Conservation (phyloP, 2,329 filamentous ascomycete species). For the Nothophaeocryptopus gaeumannii region DNA sequence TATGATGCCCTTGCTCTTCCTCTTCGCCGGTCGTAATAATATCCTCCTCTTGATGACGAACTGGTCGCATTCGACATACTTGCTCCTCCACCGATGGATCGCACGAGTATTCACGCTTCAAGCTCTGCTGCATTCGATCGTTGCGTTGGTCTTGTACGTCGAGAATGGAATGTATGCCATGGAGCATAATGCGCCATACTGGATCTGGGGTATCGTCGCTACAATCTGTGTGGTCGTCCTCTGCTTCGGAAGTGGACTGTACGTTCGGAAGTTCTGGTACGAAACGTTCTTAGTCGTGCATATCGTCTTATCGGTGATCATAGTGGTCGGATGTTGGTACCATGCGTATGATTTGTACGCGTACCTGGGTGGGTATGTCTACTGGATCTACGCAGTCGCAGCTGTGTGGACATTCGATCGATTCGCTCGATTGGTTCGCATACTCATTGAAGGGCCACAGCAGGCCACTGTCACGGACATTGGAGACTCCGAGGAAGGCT, state of each 20-base stretch:
- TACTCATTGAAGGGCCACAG: constrained; percentile 18
- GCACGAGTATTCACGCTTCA: constrained; percentile 47
- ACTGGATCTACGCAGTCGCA: constrained; percentile 45
- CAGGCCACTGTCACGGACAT: constrained; percentile 35
- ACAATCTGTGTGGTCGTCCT: constrained; percentile 25
- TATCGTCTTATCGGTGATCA: too few species aligned
- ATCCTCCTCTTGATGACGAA: constrained; percentile 48
- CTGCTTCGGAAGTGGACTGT: constrained; percentile 35
- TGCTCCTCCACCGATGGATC: constrained; percentile 51
- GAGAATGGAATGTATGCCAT: constrained; percentile 2
- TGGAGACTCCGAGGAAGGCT: constrained; percentile 35
- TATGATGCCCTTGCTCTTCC: constrained; percentile 42
- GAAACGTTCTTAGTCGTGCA: constrained; percentile 47
- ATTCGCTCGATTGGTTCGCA: constrained; percentile 39
- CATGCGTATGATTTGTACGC: constrained; percentile 39
- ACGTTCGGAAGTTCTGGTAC: constrained; percentile 39
- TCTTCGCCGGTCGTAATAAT: constrained; percentile 49
- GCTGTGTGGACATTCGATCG: constrained; percentile 50
- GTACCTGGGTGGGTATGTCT: constrained; percentile 45
- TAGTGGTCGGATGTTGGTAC: too few species aligned
- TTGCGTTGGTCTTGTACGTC: constrained; percentile 36
- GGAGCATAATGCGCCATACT: constrained; percentile 19
- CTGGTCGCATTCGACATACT: constrained; percentile 49
- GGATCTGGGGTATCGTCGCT: constrained; percentile 16
- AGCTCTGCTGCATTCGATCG: constrained; percentile 45